Base-by-base conservation (phyloP, 2,329 filamentous ascomycete genomes). In the Penicillium janthinellum region DNA sequence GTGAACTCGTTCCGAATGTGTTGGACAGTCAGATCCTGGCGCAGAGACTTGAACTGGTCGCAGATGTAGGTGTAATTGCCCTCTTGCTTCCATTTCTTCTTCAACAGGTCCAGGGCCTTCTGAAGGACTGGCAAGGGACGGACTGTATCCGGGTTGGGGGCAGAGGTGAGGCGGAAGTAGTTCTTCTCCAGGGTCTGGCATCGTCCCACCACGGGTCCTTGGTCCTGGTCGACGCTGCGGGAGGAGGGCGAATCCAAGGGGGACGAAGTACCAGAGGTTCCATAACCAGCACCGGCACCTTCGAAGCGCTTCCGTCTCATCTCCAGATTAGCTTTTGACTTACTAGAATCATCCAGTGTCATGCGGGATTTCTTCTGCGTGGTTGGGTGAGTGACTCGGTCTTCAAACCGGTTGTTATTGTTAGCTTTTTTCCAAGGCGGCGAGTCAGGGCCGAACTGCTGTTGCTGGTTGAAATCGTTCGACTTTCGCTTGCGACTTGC, bases 31-130 rank as follows among this genome's bases (percentile, higher is more conserved):
- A 99, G 84, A 81, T 99, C 95, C 83, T 99, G 95, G 62, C 95
- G 91, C 76, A 99, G 85, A 15, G 95, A 97, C 78, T 99, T 99
- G 84, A 99, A 96, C 83, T 99, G 95, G 75, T 99, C 93, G 85
- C 95, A 98, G 65, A 97, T 96, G 79, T 97, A 99, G 68, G 87
- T 88, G 78, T 99, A 99, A 79, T 98, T 96, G 79, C 88, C 89
- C 70, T 97, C 92, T 68, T 88, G 87, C 73, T 88, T 90, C 95
- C 95, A 99, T 79, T 96, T 98, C 81, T 89, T 90, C 82, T 96
- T 96, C 64, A 99, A 81, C 51, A 96, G 81, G 67, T 96, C 91
- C 76, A 99, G 79, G 5, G 94, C 93, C 78, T 95, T 88, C 67
- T 89, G 87, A 64, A 99, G 80, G 22, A 99, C 82, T 51, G 79